A percentile compares a stretch with the other conserved stretches of the same genome.
Evolutionary conservation across 768 basidiomycete genomes (phyloP).

Genomic region (Boletus huronensis): DNA sequence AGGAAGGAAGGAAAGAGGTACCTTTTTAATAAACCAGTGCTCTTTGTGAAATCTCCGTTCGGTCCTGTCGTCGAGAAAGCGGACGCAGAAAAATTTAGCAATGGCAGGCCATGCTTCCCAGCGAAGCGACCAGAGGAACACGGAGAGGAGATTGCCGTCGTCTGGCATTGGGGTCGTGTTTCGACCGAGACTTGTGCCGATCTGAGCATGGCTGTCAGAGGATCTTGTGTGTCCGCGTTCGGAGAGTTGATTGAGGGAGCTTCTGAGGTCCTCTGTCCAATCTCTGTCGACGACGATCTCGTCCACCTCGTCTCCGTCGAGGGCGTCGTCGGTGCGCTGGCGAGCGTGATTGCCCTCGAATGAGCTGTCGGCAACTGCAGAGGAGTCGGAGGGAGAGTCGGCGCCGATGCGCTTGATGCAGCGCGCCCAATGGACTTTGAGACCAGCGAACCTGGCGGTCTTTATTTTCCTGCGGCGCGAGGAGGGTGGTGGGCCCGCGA

Average conservation of each 20-base stretch:
- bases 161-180: constrained; percentile 35
- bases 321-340: constrained; percentile 30
- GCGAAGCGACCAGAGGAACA: constrained; percentile 43
- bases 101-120: constrained; percentile 57
- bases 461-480: constrained; percentile 32
- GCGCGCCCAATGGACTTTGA: constrained; percentile 46
- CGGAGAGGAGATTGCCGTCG: constrained; percentile 34
- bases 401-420: constrained; percentile 55
- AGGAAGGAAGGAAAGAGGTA: constrained; percentile 7
- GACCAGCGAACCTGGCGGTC: constrained; percentile 37
- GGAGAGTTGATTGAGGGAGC: constrained; percentile 51
- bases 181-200: constrained; percentile 35
- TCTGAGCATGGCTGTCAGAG: constrained; percentile 38
- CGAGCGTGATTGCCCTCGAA: constrained; percentile 37
- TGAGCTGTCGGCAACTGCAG: constrained; percentile 47
- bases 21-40: constrained; percentile 69
- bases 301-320: constrained; percentile 47
- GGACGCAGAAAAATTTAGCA: constrained; percentile 55
- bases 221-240: constrained; percentile 49
- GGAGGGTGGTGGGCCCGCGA: constrained; percentile 25
- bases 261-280: constrained; percentile 61
- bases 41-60: constrained; percentile 56
- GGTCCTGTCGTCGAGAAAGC: constrained; percentile 57
- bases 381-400: constrained; percentile 56
- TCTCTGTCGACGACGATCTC: constrained; percentile 73